A percentile compares a stretch with the other conserved stretches of the same genome.
phyloP scores from a whole-genome alignment of 768 basidiomycete genomes.

The Naganishia kalamii region DNA sequence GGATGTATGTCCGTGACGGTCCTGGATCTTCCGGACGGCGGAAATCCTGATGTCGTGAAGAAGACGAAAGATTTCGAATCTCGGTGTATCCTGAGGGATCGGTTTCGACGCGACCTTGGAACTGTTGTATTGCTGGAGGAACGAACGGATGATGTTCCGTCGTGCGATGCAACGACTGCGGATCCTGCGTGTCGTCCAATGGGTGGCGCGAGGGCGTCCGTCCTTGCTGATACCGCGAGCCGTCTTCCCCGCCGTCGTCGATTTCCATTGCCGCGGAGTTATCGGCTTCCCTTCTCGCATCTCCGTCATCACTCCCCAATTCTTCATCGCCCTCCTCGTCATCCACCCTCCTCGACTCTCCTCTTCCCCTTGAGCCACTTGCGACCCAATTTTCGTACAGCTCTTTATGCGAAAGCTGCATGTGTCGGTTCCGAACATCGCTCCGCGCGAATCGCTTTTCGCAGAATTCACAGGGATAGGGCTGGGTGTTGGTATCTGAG shows the following conservation, averaged over 20 bases:
- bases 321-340: background rate
- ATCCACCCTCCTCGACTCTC: background rate
- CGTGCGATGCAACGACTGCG: too few species aligned
- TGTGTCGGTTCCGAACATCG: conserved; percentile 17
- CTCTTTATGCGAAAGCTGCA: conserved; percentile 12
- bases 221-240: background rate
- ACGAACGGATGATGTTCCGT: too few species aligned
- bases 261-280: background rate
- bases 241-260: background rate
- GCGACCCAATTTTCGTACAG: background rate
- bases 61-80: too few species aligned
- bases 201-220: too few species aligned
- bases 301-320: background rate
- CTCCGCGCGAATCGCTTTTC: conserved; percentile 10
- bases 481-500: conserved; percentile 11
- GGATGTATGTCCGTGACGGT: too few species aligned
- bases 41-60: too few species aligned
- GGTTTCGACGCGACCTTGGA: too few species aligned
- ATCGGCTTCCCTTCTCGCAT: background rate
- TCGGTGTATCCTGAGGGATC: too few species aligned
- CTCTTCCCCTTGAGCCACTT: too few species aligned
- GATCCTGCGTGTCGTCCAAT: too few species aligned
- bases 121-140: too few species aligned
- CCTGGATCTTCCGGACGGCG: too few species aligned
- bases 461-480: conserved; percentile 9